Base-by-base conservation (phyloP, 2,329 filamentous ascomycete species). In the Botrytis deweyae region DNA sequence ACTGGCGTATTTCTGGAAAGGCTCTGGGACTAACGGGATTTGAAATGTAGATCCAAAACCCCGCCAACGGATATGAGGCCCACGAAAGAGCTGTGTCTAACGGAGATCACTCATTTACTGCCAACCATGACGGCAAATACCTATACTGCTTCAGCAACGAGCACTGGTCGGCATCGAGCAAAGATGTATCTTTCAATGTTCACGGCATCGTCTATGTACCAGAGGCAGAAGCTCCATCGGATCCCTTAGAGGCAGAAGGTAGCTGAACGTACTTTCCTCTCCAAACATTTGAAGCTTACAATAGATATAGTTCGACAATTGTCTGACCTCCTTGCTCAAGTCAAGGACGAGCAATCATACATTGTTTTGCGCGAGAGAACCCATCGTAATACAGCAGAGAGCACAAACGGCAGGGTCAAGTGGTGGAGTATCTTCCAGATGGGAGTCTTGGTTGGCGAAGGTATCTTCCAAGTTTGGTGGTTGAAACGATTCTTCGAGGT, bases 341-440 rank as follows among this genome's bases (percentile, higher is more conserved):
- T 98, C 84, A 97, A 97, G 87, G 96, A 98, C 83, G 96, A 99
- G 86, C 96, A 99, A 86, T 90, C 91, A 79, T 99, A 99, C 86
- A 98, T 99, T 81, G 91, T 99, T 76, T 86, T 98, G 74, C 92
- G 96, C 79, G 96, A 99, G 86, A 90, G 96, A 81, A 97, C 93
- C 79, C 96, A 99, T 88, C 90, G 96, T 82, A 99, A 99, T 86
- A 99, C 96, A 16, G 96, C 96, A 77, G 96, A 99, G 87, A 98
- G 95, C 88, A 99, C 96, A 81, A 99, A 99, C 84, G 89, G 90
- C 79, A 89, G 96, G 78, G 96, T 99, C 83, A 99, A 99, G 87
- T 99, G 96, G 96, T 99, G 96, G 96, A 98, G 96, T 84, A 89
- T 98, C 80, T 98, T 98, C 84, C 95, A 99, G 84, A 90, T 99